Conservation (phyloP, 148 eudicot genomes). For the Rheum nobile region DNA sequence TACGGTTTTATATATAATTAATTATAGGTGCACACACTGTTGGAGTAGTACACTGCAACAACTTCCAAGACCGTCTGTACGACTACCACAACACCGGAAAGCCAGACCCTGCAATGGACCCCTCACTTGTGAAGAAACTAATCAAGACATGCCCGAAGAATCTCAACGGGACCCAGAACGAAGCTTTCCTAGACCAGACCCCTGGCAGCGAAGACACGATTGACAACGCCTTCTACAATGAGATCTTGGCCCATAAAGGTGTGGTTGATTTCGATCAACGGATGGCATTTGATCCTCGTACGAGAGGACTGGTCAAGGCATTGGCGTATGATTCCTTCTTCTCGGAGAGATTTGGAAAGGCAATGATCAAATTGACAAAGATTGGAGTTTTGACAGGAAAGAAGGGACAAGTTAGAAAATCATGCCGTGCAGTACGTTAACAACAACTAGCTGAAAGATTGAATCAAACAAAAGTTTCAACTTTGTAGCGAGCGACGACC, state of each 20-base stretch:
- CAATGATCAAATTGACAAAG: conserved; percentile 12
- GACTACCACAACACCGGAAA: conserved; percentile 27
- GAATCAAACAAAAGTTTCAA: too few relatives aligned
- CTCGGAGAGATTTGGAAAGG: conserved; percentile 8
- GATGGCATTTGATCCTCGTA: conserved; percentile 1
- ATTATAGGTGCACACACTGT: conserved; percentile 13
- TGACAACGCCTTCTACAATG: conserved; percentile 16
- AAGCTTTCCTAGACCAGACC: conserved; percentile 8
- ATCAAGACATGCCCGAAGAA: conserved; percentile 25
- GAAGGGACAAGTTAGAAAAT: conserved; percentile 11
- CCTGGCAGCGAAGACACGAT: not conserved
- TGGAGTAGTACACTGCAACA: conserved; percentile 15
- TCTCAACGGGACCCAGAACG: not conserved
- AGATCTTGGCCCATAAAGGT: conserved; percentile 29
- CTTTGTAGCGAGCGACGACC: too few relatives aligned
- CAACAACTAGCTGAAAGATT: not conserved
- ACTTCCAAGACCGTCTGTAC: conserved; percentile 11
- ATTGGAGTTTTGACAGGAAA: conserved; percentile 11
- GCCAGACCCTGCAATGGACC: conserved; percentile 24
- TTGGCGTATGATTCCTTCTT: not conserved
- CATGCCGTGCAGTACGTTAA: conserved; percentile 3
- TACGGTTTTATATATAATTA: too few relatives aligned
- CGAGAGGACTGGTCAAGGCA: not conserved
- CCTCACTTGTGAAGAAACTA: not conserved
- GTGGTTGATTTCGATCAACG: conserved; percentile 18